Percentiles rank a stretch among this genome's conserved stretches.
Evolutionary conservation across 345 rosid species (phyloP).

Genomic region (Sonneratia alba): DNA sequence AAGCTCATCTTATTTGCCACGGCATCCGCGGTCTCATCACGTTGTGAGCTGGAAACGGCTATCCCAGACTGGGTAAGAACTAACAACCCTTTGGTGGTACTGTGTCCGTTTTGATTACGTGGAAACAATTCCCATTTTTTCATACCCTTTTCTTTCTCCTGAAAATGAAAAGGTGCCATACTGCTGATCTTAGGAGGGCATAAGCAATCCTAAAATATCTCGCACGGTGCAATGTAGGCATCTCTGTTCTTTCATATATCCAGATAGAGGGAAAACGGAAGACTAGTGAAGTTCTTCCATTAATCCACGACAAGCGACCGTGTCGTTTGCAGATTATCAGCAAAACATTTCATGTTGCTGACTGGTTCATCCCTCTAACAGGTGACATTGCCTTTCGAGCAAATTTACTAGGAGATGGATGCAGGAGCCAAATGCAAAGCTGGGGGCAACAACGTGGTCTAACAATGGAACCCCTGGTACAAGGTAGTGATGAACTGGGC

Average conservation of each 20-base stretch:
- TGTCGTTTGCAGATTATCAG: not conserved
- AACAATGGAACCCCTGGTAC: not conserved
- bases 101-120: not conserved
- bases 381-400: not conserved
- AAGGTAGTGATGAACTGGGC: not conserved
- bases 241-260: too few relatives aligned
- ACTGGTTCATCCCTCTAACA: not conserved
- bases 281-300: too few relatives aligned
- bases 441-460: not conserved
- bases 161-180: too few relatives aligned
- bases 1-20: conserved; percentile 69
- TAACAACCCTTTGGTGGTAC: not conserved
- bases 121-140: too few relatives aligned
- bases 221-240: too few relatives aligned
- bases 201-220: too few relatives aligned
- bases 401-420: not conserved
- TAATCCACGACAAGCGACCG: too few relatives aligned
- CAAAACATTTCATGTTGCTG: not conserved
- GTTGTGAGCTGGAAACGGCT: conserved; percentile 76
- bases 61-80: conserved; percentile 74
- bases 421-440: conserved; percentile 2
- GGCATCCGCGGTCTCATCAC: conserved; percentile 76
- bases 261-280: too few relatives aligned
- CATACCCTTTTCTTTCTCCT: too few relatives aligned
- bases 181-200: too few relatives aligned